Base-by-base conservation (phyloP, 2,329 filamentous ascomycete genomes). In the Penicillium thymicola region DNA sequence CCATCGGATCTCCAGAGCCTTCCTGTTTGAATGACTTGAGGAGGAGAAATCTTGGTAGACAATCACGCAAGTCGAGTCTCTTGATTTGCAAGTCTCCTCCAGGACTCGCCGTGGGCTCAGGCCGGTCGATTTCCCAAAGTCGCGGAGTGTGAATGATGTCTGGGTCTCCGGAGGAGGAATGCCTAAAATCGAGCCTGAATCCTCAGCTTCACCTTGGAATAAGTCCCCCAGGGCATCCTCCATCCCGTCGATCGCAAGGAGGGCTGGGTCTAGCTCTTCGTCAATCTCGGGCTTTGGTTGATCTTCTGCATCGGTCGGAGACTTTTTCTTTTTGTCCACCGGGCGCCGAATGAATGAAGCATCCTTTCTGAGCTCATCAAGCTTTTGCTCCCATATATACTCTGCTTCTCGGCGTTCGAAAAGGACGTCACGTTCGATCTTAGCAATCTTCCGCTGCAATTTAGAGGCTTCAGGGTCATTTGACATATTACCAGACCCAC, bases 11-110 rank as follows among this genome's bases (percentile, higher is more conserved):
- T 84, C 85, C 13, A 96, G 76, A 25, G 86, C 82, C 68, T 95
- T 89, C 21, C 90, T 85, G 63, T 88, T 89, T 2, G 89, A 87
- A 73, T 90, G 94, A 0, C 85, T 80, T 5, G 86, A 85, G 25
- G 88, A 83, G 1, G 91, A 95, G 27, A 94, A 77, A 41, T 89
- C 75, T 54, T 81, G 85, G 70, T 88, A 94, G 3, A 75, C 77
- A 25, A 96, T 75, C 64, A 82, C 88, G 30, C 82, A 89, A 4
- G 48, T 52, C 37, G 59, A 58, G 62, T 67, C 89, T 88, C 88
- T 88, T 60, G 91, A 85, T 65, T 89, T 87, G 71, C 92, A 95
- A n/a, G 90, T 85, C 72, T 97, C 92, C 71, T 97, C 92, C 13
- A 97, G 76, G 28, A 90, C 81, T 62, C 89, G 83, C 59, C 85